phyloP scores from a whole-genome alignment of 2,329 filamentous ascomycete species.

The Fusarium stilboides region DNA sequence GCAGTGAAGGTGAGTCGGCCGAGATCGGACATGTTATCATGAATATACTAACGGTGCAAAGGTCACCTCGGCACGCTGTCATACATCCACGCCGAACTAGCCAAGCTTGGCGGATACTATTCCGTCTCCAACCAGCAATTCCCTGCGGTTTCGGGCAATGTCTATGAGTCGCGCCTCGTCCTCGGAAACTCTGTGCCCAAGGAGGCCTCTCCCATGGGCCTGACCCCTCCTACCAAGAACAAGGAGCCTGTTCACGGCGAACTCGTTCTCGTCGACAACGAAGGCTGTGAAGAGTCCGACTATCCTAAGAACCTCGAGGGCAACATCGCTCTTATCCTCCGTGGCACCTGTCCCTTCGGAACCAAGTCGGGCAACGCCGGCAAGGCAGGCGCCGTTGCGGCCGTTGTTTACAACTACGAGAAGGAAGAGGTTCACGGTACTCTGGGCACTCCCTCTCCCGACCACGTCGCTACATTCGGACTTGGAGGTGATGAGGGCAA shows the following conservation, averaged over 20 bases:
- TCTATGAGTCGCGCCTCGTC: slow-evolving; percentile 71
- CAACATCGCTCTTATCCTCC: slow-evolving; percentile 78
- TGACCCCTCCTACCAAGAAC: slow-evolving; percentile 76
- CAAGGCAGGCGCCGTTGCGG: slow-evolving; percentile 77
- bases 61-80: slow-evolving; percentile 76
- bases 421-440: slow-evolving; percentile 76
- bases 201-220: slow-evolving; percentile 70
- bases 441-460: slow-evolving; percentile 71
- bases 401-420: slow-evolving; percentile 82
- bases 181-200: slow-evolving; percentile 67
- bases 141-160: slow-evolving; percentile 71
- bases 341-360: slow-evolving; percentile 80
- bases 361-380: slow-evolving; percentile 79
- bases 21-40: slow-evolving; percentile 7
- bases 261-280: slow-evolving; percentile 72
- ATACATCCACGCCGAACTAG: slow-evolving; percentile 72
- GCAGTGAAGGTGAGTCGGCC: slow-evolving; percentile 68
- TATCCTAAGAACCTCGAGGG: slow-evolving; percentile 72
- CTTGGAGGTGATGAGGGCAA: slow-evolving; percentile 73
- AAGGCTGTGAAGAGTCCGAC: slow-evolving; percentile 76
- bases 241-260: slow-evolving; percentile 72
- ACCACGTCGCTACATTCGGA: slow-evolving; percentile 79
- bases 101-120: slow-evolving; percentile 73
- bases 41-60: slow-evolving; percentile 46
- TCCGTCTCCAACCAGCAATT: slow-evolving; percentile 75